These are phyloP conservation scores for Paecilomyces variotii DNA, from an alignment of 2,329 filamentous ascomycete species.

Conservation along the genomic window DNA sequence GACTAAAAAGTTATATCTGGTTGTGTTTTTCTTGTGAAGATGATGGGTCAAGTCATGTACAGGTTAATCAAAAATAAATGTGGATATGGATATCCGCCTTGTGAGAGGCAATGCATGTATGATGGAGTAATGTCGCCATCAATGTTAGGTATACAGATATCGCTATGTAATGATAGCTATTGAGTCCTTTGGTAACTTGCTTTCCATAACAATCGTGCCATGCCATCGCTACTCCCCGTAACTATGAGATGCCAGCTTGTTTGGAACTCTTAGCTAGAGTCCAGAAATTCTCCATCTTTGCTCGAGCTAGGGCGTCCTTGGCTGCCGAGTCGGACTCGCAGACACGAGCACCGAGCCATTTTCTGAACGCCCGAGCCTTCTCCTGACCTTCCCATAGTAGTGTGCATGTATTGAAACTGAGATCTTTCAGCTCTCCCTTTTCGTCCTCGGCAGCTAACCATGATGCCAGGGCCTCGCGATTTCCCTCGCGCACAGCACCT, in stretches of 20 bases:
- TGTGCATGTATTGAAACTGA: constrained; percentile 71
- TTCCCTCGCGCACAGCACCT: constrained; percentile 47
- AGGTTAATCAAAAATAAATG: background rate
- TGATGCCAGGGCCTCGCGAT: constrained; percentile 52
- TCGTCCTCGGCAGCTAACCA: constrained; percentile 79
- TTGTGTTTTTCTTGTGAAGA: background rate
- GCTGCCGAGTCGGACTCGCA: constrained; percentile 90
- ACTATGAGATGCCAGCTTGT: constrained; percentile 5
- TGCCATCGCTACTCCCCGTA: background rate
- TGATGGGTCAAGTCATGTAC: background rate
- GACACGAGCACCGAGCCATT: constrained; percentile 74
- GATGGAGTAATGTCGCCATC: background rate
- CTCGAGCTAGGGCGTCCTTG: constrained; percentile 66
- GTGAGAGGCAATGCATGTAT: background rate
- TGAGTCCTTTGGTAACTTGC: background rate
- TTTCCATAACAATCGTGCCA: background rate
- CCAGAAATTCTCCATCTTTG: constrained; percentile 96
- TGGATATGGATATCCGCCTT: background rate
- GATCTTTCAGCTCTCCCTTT: constrained; percentile 68
- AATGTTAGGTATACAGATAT: background rate
- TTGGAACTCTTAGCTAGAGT: constrained; percentile 66
- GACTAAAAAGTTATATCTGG: background rate
- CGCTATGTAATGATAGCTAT: background rate
- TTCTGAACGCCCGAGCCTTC: constrained; percentile 70
- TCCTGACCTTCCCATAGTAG: constrained; percentile 88